Conservation (phyloP, 106 monocot genomes). For the Acorus calamus region DNA sequence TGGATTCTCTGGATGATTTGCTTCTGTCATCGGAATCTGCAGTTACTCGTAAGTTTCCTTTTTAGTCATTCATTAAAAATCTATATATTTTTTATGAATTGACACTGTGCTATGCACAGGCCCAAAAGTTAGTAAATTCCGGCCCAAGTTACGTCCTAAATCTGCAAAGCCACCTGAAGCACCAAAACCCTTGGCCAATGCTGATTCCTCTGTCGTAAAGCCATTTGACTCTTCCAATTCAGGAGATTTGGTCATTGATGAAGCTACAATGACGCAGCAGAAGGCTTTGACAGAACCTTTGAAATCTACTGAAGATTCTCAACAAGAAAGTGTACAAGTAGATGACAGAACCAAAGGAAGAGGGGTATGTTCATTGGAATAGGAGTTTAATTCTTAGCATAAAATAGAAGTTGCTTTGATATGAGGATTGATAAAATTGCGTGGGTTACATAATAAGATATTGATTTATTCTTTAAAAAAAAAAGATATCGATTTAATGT, state of each 20-base stretch:
- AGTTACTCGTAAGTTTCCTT: not conserved
- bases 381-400: no score
- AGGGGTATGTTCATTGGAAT: no score
- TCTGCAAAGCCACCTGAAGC: not conserved
- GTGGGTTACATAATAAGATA: no score
- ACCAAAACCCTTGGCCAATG: not conserved
- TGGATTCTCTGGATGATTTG: constrained; percentile 3
- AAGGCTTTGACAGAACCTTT: no score
- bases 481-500: no score
- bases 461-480: no score
- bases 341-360: no score
- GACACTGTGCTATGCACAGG: not conserved
- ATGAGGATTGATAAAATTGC: no score
- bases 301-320: no score
- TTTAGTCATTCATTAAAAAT: not conserved
- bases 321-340: no score
- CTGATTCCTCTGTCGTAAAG: not conserved
- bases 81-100: no score
- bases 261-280: not conserved
- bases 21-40: not conserved
- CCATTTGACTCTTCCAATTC: not conserved
- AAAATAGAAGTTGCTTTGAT: no score
- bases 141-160: constrained; percentile 7
- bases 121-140: constrained; percentile 5
- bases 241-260: not conserved